Evolutionary conservation across 306 rosid species (phyloP).

Genomic region (Vachellia pachyceras): DNA sequence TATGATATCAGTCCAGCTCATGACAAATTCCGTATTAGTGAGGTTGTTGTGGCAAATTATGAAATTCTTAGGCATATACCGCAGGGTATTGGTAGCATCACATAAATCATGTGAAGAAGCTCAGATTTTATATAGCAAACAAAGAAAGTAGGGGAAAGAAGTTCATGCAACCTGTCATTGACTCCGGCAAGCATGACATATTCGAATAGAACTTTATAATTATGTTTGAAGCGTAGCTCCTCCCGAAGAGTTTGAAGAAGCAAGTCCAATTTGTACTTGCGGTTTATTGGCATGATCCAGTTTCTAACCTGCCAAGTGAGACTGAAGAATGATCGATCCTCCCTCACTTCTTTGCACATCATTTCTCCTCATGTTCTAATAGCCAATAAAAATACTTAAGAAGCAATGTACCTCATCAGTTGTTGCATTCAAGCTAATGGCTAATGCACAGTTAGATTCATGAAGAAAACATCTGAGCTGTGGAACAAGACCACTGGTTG

Average conservation of each 20-base stretch:
- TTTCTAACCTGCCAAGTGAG: conserved; percentile 74
- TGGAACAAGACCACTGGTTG: conserved; percentile 96
- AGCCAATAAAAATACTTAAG: conserved; percentile 24
- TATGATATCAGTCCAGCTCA: conserved; percentile 12
- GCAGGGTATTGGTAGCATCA: neutral
- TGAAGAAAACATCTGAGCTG: conserved; percentile 82
- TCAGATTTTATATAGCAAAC: conserved; percentile 25
- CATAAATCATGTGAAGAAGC: conserved; percentile 7
- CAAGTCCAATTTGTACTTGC: conserved; percentile 74
- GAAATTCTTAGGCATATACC: conserved; percentile 9
- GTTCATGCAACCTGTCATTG: conserved; percentile 69
- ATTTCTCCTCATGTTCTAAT: conserved; percentile 25
- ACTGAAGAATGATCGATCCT: conserved; percentile 31
- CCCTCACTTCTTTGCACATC: conserved; percentile 16
- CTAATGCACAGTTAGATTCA: conserved; percentile 81
- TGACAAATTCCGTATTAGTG: neutral
- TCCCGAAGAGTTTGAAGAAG: conserved; percentile 80
- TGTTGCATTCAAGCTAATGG: conserved; percentile 97
- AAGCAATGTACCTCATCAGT: conserved; percentile 75
- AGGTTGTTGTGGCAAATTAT: conserved; percentile 11
- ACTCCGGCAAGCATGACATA: conserved; percentile 95
- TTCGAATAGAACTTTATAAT: conserved; percentile 82
- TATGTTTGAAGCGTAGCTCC: conserved; percentile 69
- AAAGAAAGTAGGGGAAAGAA: conserved; percentile 33
- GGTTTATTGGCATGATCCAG: conserved; percentile 97